Evolutionary conservation across 2,329 filamentous ascomycete species (phyloP), one percentile per base, ranked within the genome.

Genomic region (Beauveria medogensis): DNA sequence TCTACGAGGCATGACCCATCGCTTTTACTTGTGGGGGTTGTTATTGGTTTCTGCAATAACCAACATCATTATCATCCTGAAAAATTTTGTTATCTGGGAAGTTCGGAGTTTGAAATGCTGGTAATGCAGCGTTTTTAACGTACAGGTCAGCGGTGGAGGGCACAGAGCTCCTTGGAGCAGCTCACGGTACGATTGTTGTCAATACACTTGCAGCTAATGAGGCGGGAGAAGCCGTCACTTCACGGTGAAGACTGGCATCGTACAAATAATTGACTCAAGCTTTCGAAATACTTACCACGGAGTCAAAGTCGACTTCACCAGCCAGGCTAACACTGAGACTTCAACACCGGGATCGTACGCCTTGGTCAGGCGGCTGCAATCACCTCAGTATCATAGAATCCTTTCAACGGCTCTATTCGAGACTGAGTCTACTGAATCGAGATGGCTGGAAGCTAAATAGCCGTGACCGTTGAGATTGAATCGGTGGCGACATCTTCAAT

Each of bases 141-240:
- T 52, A 60, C 43, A 18, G 51, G 58, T 30, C 51, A 60, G 28
- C 37, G 41, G 34, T 44, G 30, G n/a, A 40, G 28, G 10, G 28
- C 50, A 43, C 51, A 43, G 30, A 55, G 58, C 28, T 60, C 22
- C 16, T 41, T 55, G 43, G 58, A 60, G 43, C 58, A 55, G n/a
- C 51, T 28, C 12, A 55, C 50, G 5, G 51, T 50, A 43, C 30
- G 50, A 30, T 41, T 47, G 50, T 55, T 60, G 28, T 60, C 50
- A 24, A 28, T 14, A 16, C 58, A 60, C 50, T 54, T 50, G 58
- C 58, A 60, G 41, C 50, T 60, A 14, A 50, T 50, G 4, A 30
- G 30, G 10, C 58, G 43, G 6, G 51, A 60, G 41, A 50, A 60
- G 28, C 51, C 50, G 50, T 55, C 51, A 1, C 58, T 60, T 6